Evolutionary conservation across 305 asterid genomes (phyloP), one percentile per base, ranked within the genome.

Genomic region (Euphrasia arctica): DNA sequence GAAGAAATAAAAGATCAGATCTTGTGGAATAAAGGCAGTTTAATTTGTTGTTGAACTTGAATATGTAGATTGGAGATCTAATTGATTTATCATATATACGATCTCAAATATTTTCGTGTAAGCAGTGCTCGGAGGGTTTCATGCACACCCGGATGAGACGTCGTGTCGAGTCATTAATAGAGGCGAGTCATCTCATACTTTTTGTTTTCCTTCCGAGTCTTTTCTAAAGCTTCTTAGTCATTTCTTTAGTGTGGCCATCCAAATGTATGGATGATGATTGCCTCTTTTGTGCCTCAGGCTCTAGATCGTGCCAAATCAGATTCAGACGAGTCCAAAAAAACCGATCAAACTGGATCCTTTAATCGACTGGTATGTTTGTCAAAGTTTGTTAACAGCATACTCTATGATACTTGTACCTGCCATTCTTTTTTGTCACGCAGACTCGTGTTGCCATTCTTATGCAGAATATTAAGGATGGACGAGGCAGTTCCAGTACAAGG

Each of bases 101-200:
- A 69, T 43, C 68, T 62, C 70, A 25, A 58, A 27, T 9, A 58
- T 74, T 60, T 36, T 18, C 22, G 59, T 71, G 60, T 70, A 51
- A 67, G 60, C 93, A 92, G 98, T 82, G 95, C 64, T 89, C 98
- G 15, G 96, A 89, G 79, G 95, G 93, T 72, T 92, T 92, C 85
- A 89, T 89, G 97, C 98, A 92, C 72, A 92, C 98, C 58, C 83
- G 98, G 74, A 89, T 92, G 98, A 84, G 98, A 77, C 93, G 98
- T 31, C 90, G 95, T 60, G 98, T 92, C 64, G 98, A 92, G 70
- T 84, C 98, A 60, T 71, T 89, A 68, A 92, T 92, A 82, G 85
- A 84, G 92, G 98, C 87, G 72, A 62, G 72, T 58, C 25, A 57
- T 22, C 27, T 47, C 48, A n/a, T n/a, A n/a, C n/a, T 56, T 18